Evolutionary conservation across 352 stramenopile species (phyloP).

Genomic region (Pythium coloratum): DNA sequence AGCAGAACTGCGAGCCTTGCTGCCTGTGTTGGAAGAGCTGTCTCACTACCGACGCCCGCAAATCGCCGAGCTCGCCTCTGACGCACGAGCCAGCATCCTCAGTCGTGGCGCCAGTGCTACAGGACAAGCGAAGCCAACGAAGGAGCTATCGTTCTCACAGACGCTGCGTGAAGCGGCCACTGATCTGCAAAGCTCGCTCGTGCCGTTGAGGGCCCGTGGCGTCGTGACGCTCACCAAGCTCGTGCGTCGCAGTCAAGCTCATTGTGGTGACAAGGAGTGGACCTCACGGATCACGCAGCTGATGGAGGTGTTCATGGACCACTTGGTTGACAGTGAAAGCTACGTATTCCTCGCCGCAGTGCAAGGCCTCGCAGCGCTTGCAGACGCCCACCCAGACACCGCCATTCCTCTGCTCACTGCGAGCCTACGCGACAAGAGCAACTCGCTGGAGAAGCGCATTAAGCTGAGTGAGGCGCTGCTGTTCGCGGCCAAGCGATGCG

Average conservation of each 20-base stretch:
- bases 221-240: slow-evolving; percentile 77
- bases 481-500: slow-evolving; percentile 76
- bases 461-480: slow-evolving; percentile 84
- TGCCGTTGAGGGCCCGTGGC: slow-evolving; percentile 72
- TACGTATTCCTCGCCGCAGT: slow-evolving; percentile 86
- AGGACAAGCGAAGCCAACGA: slow-evolving; percentile 1
- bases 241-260: slow-evolving; percentile 52
- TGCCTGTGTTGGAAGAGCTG: slow-evolving; percentile 61
- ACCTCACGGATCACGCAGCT: slow-evolving; percentile 50
- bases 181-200: slow-evolving; percentile 62
- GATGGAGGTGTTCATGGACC: slow-evolving; percentile 54
- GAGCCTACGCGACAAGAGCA: slow-evolving; percentile 39
- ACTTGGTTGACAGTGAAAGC: slow-evolving; percentile 73
- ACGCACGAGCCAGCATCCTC: slow-evolving; percentile 66
- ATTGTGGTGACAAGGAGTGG: slow-evolving; percentile 47
- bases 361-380: slow-evolving; percentile 63
- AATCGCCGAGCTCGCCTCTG: slow-evolving; percentile 71
- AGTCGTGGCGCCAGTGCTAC: slow-evolving; percentile 30
- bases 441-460: slow-evolving; percentile 70
- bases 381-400: slow-evolving; percentile 58
- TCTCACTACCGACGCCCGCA: slow-evolving; percentile 55
- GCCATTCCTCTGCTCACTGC: slow-evolving; percentile 70
- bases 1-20: slow-evolving; percentile 51
- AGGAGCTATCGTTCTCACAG: slow-evolving; percentile 54
- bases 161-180: slow-evolving; percentile 49